Evolutionary conservation across 2,329 filamentous ascomycete species (phyloP).

Genomic region (Emergomyces pasteurianus): DNA sequence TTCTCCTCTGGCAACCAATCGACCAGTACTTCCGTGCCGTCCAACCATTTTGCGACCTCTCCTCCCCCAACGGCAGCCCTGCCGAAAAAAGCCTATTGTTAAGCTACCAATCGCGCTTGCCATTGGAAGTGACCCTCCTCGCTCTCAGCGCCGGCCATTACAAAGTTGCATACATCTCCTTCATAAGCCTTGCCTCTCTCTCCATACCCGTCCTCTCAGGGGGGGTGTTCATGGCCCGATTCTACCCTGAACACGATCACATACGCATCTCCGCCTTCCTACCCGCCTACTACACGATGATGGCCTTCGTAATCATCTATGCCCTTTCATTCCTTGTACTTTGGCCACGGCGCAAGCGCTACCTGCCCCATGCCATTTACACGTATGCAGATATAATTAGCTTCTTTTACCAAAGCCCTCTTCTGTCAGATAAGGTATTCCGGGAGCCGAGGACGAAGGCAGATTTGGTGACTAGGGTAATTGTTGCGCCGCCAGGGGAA

Average conservation of each 20-base stretch:
- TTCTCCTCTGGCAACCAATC: constrained; percentile 47
- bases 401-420: constrained; percentile 61
- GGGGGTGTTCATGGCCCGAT: constrained; percentile 52
- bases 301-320: constrained; percentile 61
- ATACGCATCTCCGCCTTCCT: constrained; percentile 59
- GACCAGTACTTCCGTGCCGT: constrained; percentile 50
- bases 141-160: constrained; percentile 45
- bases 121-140: constrained; percentile 40
- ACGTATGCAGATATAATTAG: constrained; percentile 66
- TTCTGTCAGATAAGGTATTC: constrained; percentile 63
- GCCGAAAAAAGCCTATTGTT: constrained; percentile 46
- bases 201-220: constrained; percentile 47
- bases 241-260: constrained; percentile 35
- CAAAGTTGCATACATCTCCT: constrained; percentile 44
- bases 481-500: constrained; percentile 37
- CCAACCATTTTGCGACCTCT: constrained; percentile 45
- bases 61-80: constrained; percentile 38
- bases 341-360: constrained; percentile 47
- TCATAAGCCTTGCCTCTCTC: constrained; percentile 41
- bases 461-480: constrained; percentile 58
- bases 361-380: constrained; percentile 60
- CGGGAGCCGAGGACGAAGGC: constrained; percentile 52
- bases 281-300: constrained; percentile 59
- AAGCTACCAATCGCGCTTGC: constrained; percentile 44
- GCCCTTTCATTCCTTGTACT: constrained; percentile 50